phyloP scores from a whole-genome alignment of 148 eudicot species.

The Persicaria maculosa region DNA sequence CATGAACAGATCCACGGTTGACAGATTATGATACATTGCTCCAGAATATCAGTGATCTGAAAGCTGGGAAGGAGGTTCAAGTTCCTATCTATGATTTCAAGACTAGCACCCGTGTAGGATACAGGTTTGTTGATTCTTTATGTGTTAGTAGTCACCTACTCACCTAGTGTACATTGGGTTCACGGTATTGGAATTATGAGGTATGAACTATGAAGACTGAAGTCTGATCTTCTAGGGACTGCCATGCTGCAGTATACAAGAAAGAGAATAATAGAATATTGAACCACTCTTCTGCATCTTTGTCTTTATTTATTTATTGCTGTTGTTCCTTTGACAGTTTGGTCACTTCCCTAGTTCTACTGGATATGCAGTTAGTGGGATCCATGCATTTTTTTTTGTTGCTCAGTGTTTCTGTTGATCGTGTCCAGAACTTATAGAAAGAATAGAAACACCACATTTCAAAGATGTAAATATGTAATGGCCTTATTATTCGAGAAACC shows the following conservation, averaged over 20 bases:
- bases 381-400: neutral
- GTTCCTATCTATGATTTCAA: constrained; percentile 91
- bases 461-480: neutral
- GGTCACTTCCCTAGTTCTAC: neutral
- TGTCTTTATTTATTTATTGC: neutral
- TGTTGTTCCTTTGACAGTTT: neutral
- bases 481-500: neutral
- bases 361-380: neutral
- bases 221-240: neutral
- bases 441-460: neutral
- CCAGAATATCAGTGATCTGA: constrained; percentile 68
- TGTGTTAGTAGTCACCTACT: neutral
- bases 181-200: neutral
- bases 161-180: neutral
- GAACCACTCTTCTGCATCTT: neutral
- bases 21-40: constrained; percentile 90
- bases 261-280: neutral
- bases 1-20: constrained; percentile 77
- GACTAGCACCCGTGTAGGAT: constrained; percentile 84
- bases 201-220: neutral
- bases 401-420: neutral
- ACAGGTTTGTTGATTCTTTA: constrained; percentile 38
- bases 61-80: constrained; percentile 61
- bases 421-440: neutral
- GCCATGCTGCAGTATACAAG: neutral